phyloP scores from a whole-genome alignment of 2,329 filamentous ascomycete species.

The Rasamsonia emersonii region DNA sequence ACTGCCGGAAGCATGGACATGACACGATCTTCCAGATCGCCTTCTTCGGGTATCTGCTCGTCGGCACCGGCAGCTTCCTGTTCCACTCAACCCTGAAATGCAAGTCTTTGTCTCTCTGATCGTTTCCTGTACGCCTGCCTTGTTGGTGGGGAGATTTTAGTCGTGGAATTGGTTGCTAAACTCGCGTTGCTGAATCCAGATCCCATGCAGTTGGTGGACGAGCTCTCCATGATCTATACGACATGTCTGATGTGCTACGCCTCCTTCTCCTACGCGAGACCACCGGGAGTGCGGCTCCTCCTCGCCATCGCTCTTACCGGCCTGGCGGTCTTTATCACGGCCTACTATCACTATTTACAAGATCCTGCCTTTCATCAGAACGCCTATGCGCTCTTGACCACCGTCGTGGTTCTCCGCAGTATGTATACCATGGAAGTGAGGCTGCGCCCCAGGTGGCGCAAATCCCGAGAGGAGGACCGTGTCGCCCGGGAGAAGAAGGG shows the following conservation, averaged over 20 bases:
- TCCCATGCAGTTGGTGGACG: slow-evolving; percentile 63
- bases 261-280: slow-evolving; percentile 62
- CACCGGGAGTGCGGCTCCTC: slow-evolving; percentile 40
- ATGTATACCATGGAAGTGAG: slow-evolving; percentile 69
- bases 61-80: slow-evolving; percentile 53
- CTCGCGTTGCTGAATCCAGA: too few relatives aligned
- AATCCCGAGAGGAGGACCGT: slow-evolving; percentile 39
- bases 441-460: slow-evolving; percentile 51
- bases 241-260: slow-evolving; percentile 64
- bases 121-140: slow-evolving; percentile 1
- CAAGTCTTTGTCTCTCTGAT: slow-evolving; percentile 21
- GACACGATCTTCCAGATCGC: slow-evolving; percentile 65
- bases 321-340: slow-evolving; percentile 61
- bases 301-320: slow-evolving; percentile 51
- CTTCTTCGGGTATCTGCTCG: slow-evolving; percentile 54
- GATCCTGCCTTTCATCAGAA: slow-evolving; percentile 77
- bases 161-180: slow-evolving; percentile 12
- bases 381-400: slow-evolving; percentile 65
- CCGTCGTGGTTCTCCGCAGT: slow-evolving; percentile 60
- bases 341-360: slow-evolving; percentile 73
- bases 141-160: neutral
- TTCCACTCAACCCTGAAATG: slow-evolving; percentile 59
- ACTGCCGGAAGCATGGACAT: slow-evolving; percentile 64
- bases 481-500: slow-evolving; percentile 27
- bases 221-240: slow-evolving; percentile 65